phyloP scores from a whole-genome alignment of 148 eudicot genomes.

The Polygonum aviculare region DNA sequence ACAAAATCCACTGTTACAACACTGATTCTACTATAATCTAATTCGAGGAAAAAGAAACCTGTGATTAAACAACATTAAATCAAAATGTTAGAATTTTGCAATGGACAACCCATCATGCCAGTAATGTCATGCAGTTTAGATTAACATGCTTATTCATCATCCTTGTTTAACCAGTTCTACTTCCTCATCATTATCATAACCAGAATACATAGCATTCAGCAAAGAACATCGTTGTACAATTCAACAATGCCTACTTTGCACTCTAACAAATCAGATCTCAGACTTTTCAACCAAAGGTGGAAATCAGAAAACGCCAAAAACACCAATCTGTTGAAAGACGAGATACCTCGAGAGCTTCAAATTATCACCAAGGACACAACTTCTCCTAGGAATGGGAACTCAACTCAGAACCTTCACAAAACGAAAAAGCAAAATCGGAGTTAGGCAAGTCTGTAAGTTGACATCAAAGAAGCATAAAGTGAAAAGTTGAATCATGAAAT shows the following conservation, averaged over 20 bases:
- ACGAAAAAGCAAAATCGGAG: background rate
- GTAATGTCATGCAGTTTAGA: background rate
- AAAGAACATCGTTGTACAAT: background rate
- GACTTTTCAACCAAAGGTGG: background rate
- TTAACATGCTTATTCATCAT: background rate
- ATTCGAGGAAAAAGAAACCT: background rate
- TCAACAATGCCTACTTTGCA: background rate
- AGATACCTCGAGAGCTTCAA: too few species aligned
- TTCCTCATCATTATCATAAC: background rate
- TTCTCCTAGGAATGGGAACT: background rate
- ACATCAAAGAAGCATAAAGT: background rate
- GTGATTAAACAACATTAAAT: background rate
- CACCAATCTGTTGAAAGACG: too few species aligned
- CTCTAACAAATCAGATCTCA: background rate
- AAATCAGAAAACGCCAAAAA: background rate
- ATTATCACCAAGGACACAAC: background rate
- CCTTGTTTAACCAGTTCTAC: background rate
- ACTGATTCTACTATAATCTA: too few species aligned
- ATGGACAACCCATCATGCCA: background rate
- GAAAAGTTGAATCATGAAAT: background rate
- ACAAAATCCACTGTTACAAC: too few species aligned
- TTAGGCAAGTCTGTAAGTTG: background rate
- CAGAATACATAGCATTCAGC: background rate
- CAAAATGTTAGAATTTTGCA: background rate
- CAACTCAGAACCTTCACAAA: background rate